Percentiles rank a stretch among this genome's conserved stretches.
Evolutionary conservation across 805 yeast genomes (phyloP).

Genomic region (Kazachstania psychrophila): DNA sequence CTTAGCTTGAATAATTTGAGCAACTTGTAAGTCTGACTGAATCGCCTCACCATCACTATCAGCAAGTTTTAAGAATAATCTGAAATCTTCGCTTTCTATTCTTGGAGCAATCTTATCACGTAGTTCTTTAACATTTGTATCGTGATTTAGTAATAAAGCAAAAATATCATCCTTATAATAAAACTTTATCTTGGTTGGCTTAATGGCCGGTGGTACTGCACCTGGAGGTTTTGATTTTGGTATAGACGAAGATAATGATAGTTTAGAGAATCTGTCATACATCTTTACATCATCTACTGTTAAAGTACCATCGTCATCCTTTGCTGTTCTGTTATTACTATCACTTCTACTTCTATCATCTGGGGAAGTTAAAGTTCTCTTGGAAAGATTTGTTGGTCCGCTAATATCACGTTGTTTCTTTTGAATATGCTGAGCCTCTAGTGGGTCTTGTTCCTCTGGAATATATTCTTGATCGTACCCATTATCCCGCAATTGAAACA

Average conservation of each 20-base stretch:
- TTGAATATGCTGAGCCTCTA: not conserved
- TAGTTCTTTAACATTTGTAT: conserved; percentile 40
- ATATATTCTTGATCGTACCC: conserved; percentile 23
- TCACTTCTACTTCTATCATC: conserved; percentile 3
- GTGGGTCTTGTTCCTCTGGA: conserved; percentile 7
- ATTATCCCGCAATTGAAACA: conserved; percentile 49
- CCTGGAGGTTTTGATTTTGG: conserved; percentile 28
- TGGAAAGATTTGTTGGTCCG: not conserved
- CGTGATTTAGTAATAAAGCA: conserved; percentile 50
- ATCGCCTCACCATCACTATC: conserved; percentile 31
- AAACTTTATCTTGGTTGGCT: conserved; percentile 52
- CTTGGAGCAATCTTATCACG: conserved; percentile 44
- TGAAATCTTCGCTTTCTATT: conserved; percentile 34
- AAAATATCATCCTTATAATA: conserved; percentile 75
- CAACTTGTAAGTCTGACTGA: conserved; percentile 27
- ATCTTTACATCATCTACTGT: conserved; percentile 28
- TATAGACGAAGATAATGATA: conserved; percentile 14
- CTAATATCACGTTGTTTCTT: not conserved
- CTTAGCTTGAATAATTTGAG: conserved; percentile 28
- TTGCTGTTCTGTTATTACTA: not conserved
- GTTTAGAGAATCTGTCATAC: conserved; percentile 19
- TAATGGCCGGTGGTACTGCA: conserved; percentile 18
- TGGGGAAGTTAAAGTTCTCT: not conserved
- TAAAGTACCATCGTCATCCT: conserved; percentile 14
- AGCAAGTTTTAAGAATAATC: conserved; percentile 28